Evolutionary conservation across 768 basidiomycete species (phyloP).

Genomic region (Podaxis mareebaensis): DNA sequence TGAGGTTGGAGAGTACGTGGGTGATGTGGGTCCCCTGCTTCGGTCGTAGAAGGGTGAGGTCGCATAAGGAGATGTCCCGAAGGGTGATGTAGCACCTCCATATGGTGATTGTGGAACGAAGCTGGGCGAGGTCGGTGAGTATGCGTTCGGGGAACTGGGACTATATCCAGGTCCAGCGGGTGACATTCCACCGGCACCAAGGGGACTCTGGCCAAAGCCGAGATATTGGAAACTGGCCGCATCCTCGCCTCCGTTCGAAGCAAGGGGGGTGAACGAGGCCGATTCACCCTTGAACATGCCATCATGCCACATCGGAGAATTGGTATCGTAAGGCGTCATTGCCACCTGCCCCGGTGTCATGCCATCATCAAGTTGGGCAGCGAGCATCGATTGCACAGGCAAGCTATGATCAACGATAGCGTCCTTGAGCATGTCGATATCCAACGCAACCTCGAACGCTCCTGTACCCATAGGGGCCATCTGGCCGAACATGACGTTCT

Average conservation of each 20-base stretch:
- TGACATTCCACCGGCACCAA: constrained; percentile 84
- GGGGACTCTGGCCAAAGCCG: constrained; percentile 83
- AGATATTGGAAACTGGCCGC: constrained; percentile 70
- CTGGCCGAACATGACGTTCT: constrained; percentile 98
- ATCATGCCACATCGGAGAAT: constrained; percentile 84
- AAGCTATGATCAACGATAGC: constrained; percentile 96
- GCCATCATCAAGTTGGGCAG: constrained; percentile 78
- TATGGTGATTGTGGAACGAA: constrained; percentile 87
- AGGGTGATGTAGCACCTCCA: constrained; percentile 79
- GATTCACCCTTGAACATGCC: constrained; percentile 78
- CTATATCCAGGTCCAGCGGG: constrained; percentile 87
- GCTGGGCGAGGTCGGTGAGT: constrained; percentile 84
- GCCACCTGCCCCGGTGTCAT: constrained; percentile 92
- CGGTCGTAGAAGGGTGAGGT: constrained; percentile 85
- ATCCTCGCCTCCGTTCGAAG: constrained; percentile 84
- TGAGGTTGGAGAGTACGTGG: constrained; percentile 87
- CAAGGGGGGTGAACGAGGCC: constrained; percentile 94
- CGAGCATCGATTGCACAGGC: constrained; percentile 79
- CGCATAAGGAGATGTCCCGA: constrained; percentile 77
- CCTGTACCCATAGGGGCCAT: constrained; percentile 99
- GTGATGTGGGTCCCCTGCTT: constrained; percentile 63
- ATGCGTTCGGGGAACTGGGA: constrained; percentile 87
- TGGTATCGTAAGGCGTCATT: constrained; percentile 96
- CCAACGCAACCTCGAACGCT: constrained; percentile 91
- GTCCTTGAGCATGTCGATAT: constrained; percentile 98